Evolutionary conservation across 768 basidiomycete genomes (phyloP).

Genomic region (Gautieria morchelliformis): DNA sequence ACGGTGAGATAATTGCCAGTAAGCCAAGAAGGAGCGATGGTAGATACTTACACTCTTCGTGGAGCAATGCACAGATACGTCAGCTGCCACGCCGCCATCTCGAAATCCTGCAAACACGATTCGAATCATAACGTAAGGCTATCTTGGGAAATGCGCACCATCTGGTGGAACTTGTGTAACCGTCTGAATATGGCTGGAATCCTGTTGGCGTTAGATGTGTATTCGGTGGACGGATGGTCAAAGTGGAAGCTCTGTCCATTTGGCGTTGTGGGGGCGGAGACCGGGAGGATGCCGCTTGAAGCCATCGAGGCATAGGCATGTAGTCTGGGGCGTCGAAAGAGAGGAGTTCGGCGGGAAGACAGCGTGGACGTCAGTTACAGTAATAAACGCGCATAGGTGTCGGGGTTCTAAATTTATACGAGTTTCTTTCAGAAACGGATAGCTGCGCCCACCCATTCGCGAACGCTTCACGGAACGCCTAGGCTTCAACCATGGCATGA

Average conservation of each 20-base stretch:
- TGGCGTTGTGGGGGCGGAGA: background rate
- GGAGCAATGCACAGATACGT: conserved; percentile 91
- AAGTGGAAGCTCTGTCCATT: background rate
- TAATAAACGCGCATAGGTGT: background rate
- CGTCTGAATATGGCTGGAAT: conserved; percentile 76
- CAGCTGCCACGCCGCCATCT: conserved; percentile 91
- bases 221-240: background rate
- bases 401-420: background rate
- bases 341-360: background rate
- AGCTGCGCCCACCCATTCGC: too few species aligned
- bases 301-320: conserved; percentile 3
- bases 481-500: too few species aligned
- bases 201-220: conserved; percentile 34
- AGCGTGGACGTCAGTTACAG: background rate
- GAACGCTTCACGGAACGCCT: too few species aligned
- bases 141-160: conserved; percentile 40
- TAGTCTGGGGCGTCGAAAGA: background rate
- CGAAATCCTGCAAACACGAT: conserved; percentile 66
- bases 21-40: background rate
- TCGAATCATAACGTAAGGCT: background rate
- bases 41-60: conserved; percentile 72
- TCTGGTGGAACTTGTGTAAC: conserved; percentile 74
- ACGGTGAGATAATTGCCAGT: background rate
- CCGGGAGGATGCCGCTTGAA: background rate
- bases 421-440: background rate